A percentile compares a stretch with the other conserved stretches of the same genome.
phyloP scores from a whole-genome alignment of 2,329 filamentous ascomycete genomes.

The Teratosphaeria gauchensis region DNA sequence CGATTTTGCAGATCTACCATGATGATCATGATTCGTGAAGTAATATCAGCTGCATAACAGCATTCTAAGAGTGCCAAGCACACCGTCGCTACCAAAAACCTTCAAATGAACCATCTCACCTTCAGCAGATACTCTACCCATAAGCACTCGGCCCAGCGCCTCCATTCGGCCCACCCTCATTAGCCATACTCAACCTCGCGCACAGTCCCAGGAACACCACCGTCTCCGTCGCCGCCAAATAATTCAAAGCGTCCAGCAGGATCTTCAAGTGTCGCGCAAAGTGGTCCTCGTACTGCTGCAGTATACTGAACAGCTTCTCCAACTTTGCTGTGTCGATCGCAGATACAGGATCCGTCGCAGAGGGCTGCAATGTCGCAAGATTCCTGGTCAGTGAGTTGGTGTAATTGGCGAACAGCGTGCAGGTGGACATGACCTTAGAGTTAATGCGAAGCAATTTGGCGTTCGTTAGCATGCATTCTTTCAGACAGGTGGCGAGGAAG shows the following conservation, averaged over 20 bases:
- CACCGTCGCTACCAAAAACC: background rate
- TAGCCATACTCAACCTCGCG: constrained; percentile 69
- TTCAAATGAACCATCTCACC: background rate
- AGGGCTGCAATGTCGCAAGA: constrained; percentile 62
- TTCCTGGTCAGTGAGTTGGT: constrained; percentile 78
- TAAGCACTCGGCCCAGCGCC: constrained; percentile 2
- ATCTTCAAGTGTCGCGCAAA: constrained; percentile 91
- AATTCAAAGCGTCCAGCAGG: constrained; percentile 86
- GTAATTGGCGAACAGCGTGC: constrained; percentile 86
- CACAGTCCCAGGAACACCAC: constrained; percentile 86
- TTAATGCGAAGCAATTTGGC: constrained; percentile 90
- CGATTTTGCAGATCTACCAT: too few species aligned
- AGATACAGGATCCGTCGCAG: constrained; percentile 56
- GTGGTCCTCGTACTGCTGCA: constrained; percentile 86
- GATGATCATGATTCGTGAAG: too few species aligned
- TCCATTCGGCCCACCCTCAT: constrained; percentile 48
- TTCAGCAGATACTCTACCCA: background rate
- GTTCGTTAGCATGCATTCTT: constrained; percentile 98
- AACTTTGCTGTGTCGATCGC: constrained; percentile 48
- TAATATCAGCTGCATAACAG: background rate
- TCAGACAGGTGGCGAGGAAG: constrained; percentile 93
- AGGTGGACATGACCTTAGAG: constrained; percentile 92
- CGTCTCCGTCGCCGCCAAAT: constrained; percentile 94
- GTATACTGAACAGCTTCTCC: constrained; percentile 72
- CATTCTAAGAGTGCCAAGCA: background rate